Evolutionary conservation across 2,329 filamentous ascomycete species (phyloP).

Genomic region (Exophiala sp.): DNA sequence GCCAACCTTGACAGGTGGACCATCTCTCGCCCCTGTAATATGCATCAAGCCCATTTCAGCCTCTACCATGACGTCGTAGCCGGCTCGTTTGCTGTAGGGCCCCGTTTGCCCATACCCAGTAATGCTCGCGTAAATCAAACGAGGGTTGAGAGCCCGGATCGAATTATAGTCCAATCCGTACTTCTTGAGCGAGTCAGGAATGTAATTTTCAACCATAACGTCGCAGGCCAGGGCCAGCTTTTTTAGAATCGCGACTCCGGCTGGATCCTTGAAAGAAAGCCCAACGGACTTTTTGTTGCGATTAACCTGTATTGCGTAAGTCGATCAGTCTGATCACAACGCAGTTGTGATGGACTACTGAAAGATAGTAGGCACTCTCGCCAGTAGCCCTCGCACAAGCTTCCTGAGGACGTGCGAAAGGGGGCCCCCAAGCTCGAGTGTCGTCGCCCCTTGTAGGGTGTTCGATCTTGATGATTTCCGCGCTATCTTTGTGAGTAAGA

Average conservation of each 20-base stretch:
- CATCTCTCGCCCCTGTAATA: slow-evolving; percentile 84
- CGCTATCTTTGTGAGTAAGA: slow-evolving; percentile 49
- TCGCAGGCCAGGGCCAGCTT: slow-evolving; percentile 80
- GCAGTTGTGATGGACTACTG: slow-evolving; percentile 52
- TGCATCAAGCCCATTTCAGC: slow-evolving; percentile 98
- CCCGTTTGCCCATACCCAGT: slow-evolving; percentile 97
- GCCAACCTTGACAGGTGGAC: slow-evolving; percentile 92
- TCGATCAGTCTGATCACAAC: too few relatives aligned
- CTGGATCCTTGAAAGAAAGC: slow-evolving; percentile 81
- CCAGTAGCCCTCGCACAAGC: slow-evolving; percentile 56
- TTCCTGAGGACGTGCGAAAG: slow-evolving; percentile 75
- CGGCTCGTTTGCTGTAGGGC: slow-evolving; percentile 79
- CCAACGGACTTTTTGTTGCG: slow-evolving; percentile 95
- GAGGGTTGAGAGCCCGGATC: slow-evolving; percentile 74
- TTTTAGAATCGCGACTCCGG: slow-evolving; percentile 83
- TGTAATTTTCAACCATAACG: slow-evolving; percentile 93
- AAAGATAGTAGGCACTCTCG: slow-evolving; percentile 91
- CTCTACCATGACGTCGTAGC: slow-evolving; percentile 99
- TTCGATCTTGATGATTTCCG: slow-evolving; percentile 96
- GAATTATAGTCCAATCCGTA: slow-evolving; percentile 87
- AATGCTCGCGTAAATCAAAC: slow-evolving; percentile 88
- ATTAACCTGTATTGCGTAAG: slow-evolving; percentile 64
- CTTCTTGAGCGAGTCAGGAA: slow-evolving; percentile 75
- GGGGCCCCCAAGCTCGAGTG: slow-evolving; percentile 93
- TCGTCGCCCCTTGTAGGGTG: slow-evolving; percentile 90